These are phyloP conservation scores for Sporopachydermia cereana DNA, from an alignment of 1,139 yeast species.

Conservation along the genomic window DNA sequence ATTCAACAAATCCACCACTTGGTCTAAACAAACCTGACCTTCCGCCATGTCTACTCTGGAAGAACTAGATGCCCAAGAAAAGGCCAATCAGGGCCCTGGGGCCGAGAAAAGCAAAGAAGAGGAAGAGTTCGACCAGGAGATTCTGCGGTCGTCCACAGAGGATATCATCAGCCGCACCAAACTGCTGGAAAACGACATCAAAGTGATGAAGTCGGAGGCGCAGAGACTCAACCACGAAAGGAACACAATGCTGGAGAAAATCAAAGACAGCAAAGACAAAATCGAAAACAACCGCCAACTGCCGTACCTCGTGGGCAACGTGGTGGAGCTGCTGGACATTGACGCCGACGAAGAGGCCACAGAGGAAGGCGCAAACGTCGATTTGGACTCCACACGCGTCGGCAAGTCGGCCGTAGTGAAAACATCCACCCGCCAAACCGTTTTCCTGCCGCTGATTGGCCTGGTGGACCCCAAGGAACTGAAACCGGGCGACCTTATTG, in stretches of 20 bases:
- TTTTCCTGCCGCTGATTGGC: slow-evolving; percentile 90
- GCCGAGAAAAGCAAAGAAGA: slow-evolving; percentile 30
- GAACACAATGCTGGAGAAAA: slow-evolving; percentile 83
- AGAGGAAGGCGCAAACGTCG: slow-evolving; percentile 93
- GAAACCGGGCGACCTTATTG: slow-evolving; percentile 93
- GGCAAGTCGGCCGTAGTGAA: slow-evolving; percentile 98
- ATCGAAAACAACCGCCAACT: slow-evolving; percentile 91
- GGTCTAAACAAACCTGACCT: no score
- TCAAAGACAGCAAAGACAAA: slow-evolving; percentile 93
- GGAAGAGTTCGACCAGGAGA: slow-evolving; percentile 66
- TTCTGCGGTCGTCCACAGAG: slow-evolving; percentile 62
- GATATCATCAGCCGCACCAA: slow-evolving; percentile 83
- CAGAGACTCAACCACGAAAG: slow-evolving; percentile 89
- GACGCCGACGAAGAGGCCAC: slow-evolving; percentile 78
- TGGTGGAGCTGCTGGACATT: slow-evolving; percentile 85
- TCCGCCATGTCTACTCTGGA: slow-evolving; percentile 28
- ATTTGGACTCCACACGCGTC: slow-evolving; percentile 78
- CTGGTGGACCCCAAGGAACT: slow-evolving; percentile 78
- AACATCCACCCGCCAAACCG: slow-evolving; percentile 95
- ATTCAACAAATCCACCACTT: no score
- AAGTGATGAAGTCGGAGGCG: slow-evolving; percentile 86
- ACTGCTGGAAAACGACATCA: slow-evolving; percentile 87
- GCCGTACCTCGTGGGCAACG: slow-evolving; percentile 96
- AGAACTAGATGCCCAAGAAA: slow-evolving; percentile 24
- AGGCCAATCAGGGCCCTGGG: slow-evolving; percentile 10